Base-by-base conservation (phyloP, 768 basidiomycete genomes). In the Rhizopogon vulgaris region DNA sequence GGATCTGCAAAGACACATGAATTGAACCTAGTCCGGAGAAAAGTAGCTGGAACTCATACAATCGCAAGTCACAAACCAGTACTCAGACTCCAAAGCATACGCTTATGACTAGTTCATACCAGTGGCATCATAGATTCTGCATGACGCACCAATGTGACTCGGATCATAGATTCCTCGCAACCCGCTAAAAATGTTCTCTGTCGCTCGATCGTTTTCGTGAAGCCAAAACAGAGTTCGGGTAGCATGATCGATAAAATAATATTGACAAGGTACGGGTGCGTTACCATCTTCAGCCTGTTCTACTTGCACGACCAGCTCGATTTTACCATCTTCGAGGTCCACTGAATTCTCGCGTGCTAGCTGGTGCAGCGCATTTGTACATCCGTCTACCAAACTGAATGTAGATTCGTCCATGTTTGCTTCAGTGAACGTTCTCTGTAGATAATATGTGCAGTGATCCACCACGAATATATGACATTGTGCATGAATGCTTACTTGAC, bases 221-320 rank as follows among this genome's bases (percentile, higher is more conserved):
- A 52, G 17, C 51, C 46, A 52, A 27, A 52, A 52, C 3, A 46
- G 30, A 15, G 24, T 49, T 3, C 43, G 25, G 18, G 27, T 5
- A 14, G 14, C 17, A 12, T 52, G 46, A 22, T 52, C 51, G 24
- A 49, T 27, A 24, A 49, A 52, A 28, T 52, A 52, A 32, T 52
- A 52, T n/a, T 30, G 6, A 30, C 51, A 52, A 8, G 12, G 4
- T 7, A 32, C 43, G 8, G 18, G 28, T 30, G 9, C 18, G 9
- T 4, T 25, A 1, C 3, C n/a, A n/a, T 11, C 7, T 34, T 34
- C 43, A 15, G 4, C 5, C 30, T 32, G 43, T 8, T 9, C 28
- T 46, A 46, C 12, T 8, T 46, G 43, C 30, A 46, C 43, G 3
- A 46, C 43, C 12, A 46, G 18, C 8, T 46, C 43, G 1, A 46